Percentiles rank a stretch among this genome's conserved stretches.
Conservation (phyloP, 108 stramenopile genomes). For the Cyclotella cryptica region DNA sequence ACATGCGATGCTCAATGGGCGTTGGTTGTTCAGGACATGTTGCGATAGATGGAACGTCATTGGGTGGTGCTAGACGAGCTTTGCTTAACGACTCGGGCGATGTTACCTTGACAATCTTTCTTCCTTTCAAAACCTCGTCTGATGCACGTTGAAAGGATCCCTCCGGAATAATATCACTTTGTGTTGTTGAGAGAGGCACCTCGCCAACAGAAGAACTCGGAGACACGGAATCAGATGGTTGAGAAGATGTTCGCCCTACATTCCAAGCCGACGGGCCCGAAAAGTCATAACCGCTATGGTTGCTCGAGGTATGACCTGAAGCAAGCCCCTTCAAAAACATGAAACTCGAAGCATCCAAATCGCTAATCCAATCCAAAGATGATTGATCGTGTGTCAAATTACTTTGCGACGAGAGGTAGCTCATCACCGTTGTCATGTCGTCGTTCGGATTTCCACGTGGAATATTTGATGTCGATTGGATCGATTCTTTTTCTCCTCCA, state of each 20-base stretch:
- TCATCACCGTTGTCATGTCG: neutral
- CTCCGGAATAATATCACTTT: neutral
- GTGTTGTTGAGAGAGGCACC: constrained; percentile 1
- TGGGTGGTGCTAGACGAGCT: neutral
- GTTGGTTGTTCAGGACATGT: neutral
- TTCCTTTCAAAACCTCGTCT: neutral
- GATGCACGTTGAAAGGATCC: neutral
- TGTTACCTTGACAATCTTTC: neutral
- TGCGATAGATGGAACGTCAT: neutral
- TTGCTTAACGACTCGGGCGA: neutral
- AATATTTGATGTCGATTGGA: neutral
- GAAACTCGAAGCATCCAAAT: constrained; percentile 38
- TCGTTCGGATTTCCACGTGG: constrained; percentile 23
- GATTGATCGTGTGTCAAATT: constrained; percentile 2
- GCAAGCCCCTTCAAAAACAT: constrained; percentile 21
- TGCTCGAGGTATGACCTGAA: neutral
- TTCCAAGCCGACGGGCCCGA: neutral
- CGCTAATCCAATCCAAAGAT: constrained; percentile 25
- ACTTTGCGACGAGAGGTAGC: neutral
- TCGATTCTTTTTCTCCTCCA: neutral
- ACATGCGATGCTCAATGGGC: constrained; percentile 13
- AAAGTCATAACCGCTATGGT: neutral
- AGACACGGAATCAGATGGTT: neutral
- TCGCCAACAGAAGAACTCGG: too few species aligned
- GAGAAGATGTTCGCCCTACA: neutral